Percentiles rank a stretch among this genome's conserved stretches.
Evolutionary conservation across 495 filamentous ascomycete genomes (phyloP).

Genomic region (Annulohypoxylon bovei): DNA sequence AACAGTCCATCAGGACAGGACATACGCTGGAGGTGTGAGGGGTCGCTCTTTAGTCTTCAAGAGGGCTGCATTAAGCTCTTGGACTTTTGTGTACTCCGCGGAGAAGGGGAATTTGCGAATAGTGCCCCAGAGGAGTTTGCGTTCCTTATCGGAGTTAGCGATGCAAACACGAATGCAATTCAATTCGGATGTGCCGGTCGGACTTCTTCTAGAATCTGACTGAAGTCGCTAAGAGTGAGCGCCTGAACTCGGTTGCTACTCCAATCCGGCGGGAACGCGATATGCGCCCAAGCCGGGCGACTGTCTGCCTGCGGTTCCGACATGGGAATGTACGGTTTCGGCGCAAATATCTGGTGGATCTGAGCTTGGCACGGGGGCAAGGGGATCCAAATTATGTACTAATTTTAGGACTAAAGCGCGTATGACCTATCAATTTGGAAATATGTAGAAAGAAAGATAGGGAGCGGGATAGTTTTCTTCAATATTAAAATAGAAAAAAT

Average conservation of each 20-base stretch:
- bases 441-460: no score
- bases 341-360: no score
- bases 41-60: background rate
- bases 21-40: background rate
- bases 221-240: background rate
- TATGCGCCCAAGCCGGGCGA: background rate
- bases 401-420: no score
- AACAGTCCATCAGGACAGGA: background rate
- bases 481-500: no score
- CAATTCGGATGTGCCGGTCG: background rate
- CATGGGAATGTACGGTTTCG: no score
- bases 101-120: background rate
- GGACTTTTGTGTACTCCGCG: background rate
- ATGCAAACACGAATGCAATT: background rate
- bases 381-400: no score
- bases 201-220: conserved; percentile 4
- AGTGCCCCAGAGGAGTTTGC: background rate
- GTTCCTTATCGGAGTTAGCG: background rate
- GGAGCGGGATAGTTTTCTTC: no score
- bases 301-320: background rate
- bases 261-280: background rate
- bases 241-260: background rate
- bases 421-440: no score
- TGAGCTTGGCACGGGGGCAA: no score
- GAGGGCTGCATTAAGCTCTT: background rate